phyloP scores from a whole-genome alignment of 768 basidiomycete species.

The Tricholoma hemisulphureum region DNA sequence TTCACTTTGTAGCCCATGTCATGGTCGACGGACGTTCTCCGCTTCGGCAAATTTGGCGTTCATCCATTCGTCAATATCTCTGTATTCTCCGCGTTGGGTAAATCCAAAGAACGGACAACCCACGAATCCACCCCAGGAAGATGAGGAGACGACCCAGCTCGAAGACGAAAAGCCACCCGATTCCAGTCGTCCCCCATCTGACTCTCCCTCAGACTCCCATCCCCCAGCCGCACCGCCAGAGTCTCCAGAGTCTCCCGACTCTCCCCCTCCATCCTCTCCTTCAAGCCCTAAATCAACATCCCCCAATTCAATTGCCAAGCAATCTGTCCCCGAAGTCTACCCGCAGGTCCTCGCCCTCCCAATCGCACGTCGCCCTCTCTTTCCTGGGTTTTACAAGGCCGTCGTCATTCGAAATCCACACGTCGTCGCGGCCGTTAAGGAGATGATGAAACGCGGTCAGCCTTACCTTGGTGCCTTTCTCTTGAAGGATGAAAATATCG shows the following conservation, averaged over 20 bases:
- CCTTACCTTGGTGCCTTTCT: slow-evolving; percentile 97
- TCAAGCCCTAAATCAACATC: slow-evolving; percentile 21
- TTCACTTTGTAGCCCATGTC: not conserved
- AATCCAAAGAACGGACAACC: slow-evolving; percentile 22
- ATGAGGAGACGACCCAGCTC: slow-evolving; percentile 4
- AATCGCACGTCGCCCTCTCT: slow-evolving; percentile 91
- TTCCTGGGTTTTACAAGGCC: slow-evolving; percentile 98
- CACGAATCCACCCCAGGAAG: slow-evolving; percentile 9
- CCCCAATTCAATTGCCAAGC: slow-evolving; percentile 68
- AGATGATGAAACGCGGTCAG: slow-evolving; percentile 95
- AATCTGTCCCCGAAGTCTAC: slow-evolving; percentile 85
- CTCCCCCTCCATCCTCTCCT: slow-evolving; percentile 7
- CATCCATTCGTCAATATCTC: slow-evolving; percentile 5
- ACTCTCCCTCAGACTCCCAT: slow-evolving; percentile 14
- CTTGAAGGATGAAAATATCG: slow-evolving; percentile 89
- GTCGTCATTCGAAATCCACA: slow-evolving; percentile 89
- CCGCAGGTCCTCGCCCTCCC: slow-evolving; percentile 94
- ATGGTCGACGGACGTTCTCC: slow-evolving; percentile 5
- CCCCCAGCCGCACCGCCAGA: slow-evolving; percentile 20
- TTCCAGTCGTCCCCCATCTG: slow-evolving; percentile 13
- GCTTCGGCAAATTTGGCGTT: slow-evolving; percentile 11
- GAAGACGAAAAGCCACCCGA: slow-evolving; percentile 16
- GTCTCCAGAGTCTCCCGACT: slow-evolving; percentile 13
- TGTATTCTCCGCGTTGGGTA: slow-evolving; percentile 21
- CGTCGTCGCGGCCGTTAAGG: slow-evolving; percentile 91